Evolutionary conservation across 2,329 filamentous ascomycete genomes (phyloP), one percentile per base, ranked within the genome.

Genomic region (Arthrinium phaeospermum): DNA sequence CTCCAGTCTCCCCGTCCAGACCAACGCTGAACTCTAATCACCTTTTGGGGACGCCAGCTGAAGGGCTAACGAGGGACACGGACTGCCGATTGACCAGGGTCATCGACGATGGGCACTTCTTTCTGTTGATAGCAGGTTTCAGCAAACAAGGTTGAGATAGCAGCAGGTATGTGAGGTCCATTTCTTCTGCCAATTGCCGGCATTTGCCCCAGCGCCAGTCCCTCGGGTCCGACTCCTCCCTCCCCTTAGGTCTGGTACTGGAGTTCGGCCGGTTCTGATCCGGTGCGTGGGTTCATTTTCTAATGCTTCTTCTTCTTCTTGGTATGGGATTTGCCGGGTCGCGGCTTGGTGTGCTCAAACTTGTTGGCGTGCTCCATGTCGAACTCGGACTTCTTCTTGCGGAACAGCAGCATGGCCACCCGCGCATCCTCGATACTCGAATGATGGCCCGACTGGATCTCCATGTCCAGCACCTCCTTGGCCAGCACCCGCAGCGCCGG

Each of bases 331-430:
- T 70, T 70, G 13, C 30, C 24, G 7, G 51, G 41, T 7, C 51
- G 47, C 4, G 46, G n/a, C 13, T 22, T n/a, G 5, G n/a, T 14
- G 19, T 70, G 80, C 4, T 88, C 86, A 81, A 89, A 96, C 72
- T 89, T 90, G 81, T 90, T 91, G 71, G 91, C 85, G 80, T 94
- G 91, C 80, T 97, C 94, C 72, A 91, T 85, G 80, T 98, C 96
- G 79, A 99, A 98, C 0, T 88, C 93, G 24, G 91, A 87, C 84
- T 98, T 98, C 80, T 95, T 90, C 75, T 91, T 90, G 74, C 93
- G 88, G 79, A 97, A 98, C 57, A 99, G 84, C 71, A 96, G 84
- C 95, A 99, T 98, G 0, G 95, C 92, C 6, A 94, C 94, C 76
- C 94, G 87, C 1, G 96, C 96, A 85, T 99, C 96, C 84, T 92